These are phyloP conservation scores for Solanum hybrid DNA, from an alignment of 305 asterid species.

Conservation along the genomic window DNA sequence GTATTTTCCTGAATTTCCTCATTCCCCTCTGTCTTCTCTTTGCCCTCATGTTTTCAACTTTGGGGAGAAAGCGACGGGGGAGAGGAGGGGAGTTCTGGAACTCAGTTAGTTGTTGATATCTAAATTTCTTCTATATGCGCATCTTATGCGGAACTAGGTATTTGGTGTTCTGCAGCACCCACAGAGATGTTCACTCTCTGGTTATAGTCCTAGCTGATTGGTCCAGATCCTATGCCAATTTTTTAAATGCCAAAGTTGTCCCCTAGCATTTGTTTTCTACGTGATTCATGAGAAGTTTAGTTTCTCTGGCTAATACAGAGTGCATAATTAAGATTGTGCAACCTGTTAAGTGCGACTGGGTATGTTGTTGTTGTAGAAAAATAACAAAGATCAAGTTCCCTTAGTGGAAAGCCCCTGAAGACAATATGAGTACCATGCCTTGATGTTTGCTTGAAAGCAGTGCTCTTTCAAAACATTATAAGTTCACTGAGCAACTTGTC, in stretches of 20 bases:
- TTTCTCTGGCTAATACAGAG: neutral
- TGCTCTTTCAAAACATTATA: neutral
- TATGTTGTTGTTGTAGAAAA: neutral
- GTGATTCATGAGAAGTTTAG: neutral
- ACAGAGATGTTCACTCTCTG: neutral
- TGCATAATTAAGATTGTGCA: neutral
- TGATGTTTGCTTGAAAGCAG: neutral
- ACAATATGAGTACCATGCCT: neutral
- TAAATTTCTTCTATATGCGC: neutral
- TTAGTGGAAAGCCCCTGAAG: neutral
- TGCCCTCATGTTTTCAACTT: neutral
- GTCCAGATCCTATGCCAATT: neutral
- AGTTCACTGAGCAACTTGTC: neutral
- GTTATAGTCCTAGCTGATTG: neutral
- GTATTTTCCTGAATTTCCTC: neutral
- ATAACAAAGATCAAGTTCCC: neutral
- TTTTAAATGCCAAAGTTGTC: neutral
- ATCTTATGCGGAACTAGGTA: neutral
- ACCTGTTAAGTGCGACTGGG: neutral
- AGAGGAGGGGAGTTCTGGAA: neutral
- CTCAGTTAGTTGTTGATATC: neutral
- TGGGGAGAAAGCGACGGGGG: neutral
- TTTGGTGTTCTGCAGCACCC: neutral
- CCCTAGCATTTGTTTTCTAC: neutral
- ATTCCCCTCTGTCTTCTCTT: neutral